Evolutionary conservation across 305 asterid genomes (phyloP).

Genomic region (Rubia balearica): DNA sequence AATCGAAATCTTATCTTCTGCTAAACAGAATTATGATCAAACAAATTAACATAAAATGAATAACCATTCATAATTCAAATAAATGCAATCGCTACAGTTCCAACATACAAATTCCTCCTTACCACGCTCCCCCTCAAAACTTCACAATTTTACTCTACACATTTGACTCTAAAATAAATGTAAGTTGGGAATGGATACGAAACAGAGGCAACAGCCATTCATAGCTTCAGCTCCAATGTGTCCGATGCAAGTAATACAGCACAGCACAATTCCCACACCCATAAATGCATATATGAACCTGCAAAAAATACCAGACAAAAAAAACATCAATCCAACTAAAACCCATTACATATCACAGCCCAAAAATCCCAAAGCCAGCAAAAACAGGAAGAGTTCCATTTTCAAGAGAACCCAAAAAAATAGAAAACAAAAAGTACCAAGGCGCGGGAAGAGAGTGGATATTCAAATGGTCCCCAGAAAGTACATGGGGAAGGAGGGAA

Average conservation of each 20-base stretch:
- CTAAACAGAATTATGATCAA: not conserved
- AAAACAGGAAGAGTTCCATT: not conserved
- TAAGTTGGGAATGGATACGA: conserved; percentile 55
- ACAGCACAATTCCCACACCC: conserved; percentile 59
- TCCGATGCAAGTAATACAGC: conserved; percentile 56
- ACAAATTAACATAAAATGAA: not conserved
- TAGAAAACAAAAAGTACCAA: conserved; percentile 36
- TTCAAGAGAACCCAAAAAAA: not conserved
- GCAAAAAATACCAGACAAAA: conserved; percentile 11
- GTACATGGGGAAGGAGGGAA: not conserved
- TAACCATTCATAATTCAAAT: not conserved
- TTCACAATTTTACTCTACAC: not conserved
- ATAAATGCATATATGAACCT: conserved; percentile 78
- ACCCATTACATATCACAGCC: not conserved
- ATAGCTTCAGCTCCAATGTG: conserved; percentile 81
- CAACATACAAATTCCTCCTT: not conserved
- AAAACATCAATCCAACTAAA: not conserved
- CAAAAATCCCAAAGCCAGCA: not conserved
- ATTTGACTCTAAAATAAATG: not conserved
- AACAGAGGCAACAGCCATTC: conserved; percentile 84
- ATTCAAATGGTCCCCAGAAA: conserved; percentile 24
- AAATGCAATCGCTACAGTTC: not conserved
- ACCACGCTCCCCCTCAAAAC: not conserved
- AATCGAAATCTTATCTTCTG: not conserved
- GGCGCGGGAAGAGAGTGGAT: conserved; percentile 48